A percentile compares a stretch with the other conserved stretches of the same genome.
These are phyloP conservation scores for Edaphochlamys debaryana DNA, from an alignment of 139 green algal species.

Conservation along the genomic window DNA sequence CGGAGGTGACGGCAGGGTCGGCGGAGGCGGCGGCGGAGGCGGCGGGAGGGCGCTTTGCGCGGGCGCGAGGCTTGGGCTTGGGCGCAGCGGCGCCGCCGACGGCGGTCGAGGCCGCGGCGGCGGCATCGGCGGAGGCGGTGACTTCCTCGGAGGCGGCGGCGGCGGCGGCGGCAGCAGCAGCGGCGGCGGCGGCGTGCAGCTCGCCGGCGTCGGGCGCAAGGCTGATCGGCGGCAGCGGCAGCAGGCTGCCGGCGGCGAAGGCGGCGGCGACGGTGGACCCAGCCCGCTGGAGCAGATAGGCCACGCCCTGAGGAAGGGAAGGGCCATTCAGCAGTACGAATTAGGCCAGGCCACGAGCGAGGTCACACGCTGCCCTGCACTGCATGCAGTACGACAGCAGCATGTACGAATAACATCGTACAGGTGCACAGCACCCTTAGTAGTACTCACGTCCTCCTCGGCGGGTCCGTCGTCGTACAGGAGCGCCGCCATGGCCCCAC, in stretches of 20 bases:
- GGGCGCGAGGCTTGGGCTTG: neutral
- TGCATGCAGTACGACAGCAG: neutral
- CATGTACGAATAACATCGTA: neutral
- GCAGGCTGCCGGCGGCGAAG: neutral
- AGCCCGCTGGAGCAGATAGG: neutral
- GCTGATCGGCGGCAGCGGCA: neutral
- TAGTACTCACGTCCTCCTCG: neutral
- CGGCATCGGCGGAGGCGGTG: too few relatives aligned
- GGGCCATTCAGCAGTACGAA: neutral
- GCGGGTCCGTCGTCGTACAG: neutral
- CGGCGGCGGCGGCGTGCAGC: neutral
- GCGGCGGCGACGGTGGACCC: slow-evolving; percentile 1
- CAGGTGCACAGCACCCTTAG: neutral
- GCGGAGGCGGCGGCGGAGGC: neutral
- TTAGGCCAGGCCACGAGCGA: too few relatives aligned
- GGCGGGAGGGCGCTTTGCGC: neutral
- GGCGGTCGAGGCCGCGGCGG: too few relatives aligned
- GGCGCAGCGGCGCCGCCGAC: neutral
- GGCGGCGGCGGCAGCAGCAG: too few relatives aligned
- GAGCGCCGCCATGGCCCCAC: slow-evolving; percentile 18
- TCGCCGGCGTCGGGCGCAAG: neutral
- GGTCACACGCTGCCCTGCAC: too few relatives aligned
- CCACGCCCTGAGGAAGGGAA: neutral
- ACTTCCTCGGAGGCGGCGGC: too few relatives aligned
- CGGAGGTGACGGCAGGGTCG: neutral